Percentiles rank a stretch among this genome's conserved stretches.
Conservation (phyloP, 1,284 basidiomycete species). For the Trametes polyzona region DNA sequence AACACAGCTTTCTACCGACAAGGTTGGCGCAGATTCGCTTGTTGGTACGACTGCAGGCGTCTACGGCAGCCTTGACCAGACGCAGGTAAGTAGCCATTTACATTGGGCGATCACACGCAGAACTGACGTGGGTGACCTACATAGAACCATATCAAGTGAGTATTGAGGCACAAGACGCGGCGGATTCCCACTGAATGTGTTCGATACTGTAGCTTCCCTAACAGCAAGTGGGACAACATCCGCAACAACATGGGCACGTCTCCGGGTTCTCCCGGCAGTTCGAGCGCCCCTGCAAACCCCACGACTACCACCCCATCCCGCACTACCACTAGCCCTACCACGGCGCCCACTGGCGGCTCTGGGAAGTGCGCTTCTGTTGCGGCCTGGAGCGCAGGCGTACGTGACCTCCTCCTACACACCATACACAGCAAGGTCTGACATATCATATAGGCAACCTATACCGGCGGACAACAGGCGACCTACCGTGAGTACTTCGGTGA, state of each 20-base stretch:
- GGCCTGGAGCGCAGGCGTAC: constrained; percentile 52
- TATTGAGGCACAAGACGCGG: too few species aligned
- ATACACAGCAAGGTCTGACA: background rate
- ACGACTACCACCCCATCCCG: constrained; percentile 7
- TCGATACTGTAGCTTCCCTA: constrained; percentile 45
- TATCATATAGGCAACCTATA: constrained; percentile 43
- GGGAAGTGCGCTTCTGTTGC: constrained; percentile 41
- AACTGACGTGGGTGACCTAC: background rate
- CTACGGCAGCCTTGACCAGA: constrained; percentile 62
- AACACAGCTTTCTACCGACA: constrained; percentile 70
- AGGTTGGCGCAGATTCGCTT: constrained; percentile 55
- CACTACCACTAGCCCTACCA: constrained; percentile 30
- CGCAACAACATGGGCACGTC: constrained; percentile 58
- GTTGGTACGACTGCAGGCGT: constrained; percentile 52
- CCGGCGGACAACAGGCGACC: constrained; percentile 52
- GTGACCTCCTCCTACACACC: background rate
- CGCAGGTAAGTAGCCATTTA: constrained; percentile 39
- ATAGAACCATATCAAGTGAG: constrained; percentile 65
- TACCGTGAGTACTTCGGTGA: constrained; percentile 45
- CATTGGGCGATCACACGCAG: background rate
- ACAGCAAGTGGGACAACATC: constrained; percentile 73
- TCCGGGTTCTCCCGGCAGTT: constrained; percentile 30
- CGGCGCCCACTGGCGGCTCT: constrained; percentile 30
- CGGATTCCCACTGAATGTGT: background rate
- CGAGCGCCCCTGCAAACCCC: constrained; percentile 1